These are phyloP conservation scores for Erysimum pusillum DNA, from an alignment of 441 rosid species.

Conservation along the genomic window DNA sequence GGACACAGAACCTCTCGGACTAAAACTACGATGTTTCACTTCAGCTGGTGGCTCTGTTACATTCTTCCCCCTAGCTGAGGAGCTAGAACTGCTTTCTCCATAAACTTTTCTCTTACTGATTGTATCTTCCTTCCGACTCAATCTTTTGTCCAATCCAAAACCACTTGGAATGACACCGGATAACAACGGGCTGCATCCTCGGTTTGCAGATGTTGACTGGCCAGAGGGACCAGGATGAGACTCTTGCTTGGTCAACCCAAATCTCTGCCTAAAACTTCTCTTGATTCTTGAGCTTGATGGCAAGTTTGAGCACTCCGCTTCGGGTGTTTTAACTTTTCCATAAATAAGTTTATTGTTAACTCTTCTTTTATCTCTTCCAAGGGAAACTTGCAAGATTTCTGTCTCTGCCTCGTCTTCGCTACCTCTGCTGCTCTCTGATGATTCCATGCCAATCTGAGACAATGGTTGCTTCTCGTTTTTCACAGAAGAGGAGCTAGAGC, in stretches of 20 bases:
- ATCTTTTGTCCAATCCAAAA: constrained; percentile 59
- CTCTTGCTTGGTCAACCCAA: constrained; percentile 59
- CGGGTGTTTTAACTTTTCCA: constrained; percentile 43
- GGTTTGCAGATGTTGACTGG: constrained; percentile 51
- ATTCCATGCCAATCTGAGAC: constrained; percentile 61
- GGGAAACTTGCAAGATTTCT: constrained; percentile 46
- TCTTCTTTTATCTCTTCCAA: constrained; percentile 59
- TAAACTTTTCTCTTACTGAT: constrained; percentile 59
- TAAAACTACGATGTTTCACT: constrained; percentile 52
- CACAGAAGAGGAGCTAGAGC: constrained; percentile 47
- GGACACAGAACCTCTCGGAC: constrained; percentile 60
- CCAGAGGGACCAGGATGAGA: constrained; percentile 53
- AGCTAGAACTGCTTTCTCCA: constrained; percentile 81
- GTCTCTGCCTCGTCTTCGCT: constrained; percentile 63
- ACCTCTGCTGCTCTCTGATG: constrained; percentile 69
- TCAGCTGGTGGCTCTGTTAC: constrained; percentile 54
- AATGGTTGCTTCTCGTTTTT: constrained; percentile 56
- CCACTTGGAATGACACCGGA: constrained; percentile 62
- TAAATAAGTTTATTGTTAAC: constrained; percentile 48
- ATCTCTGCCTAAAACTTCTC: constrained; percentile 56
- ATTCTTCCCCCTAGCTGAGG: constrained; percentile 68
- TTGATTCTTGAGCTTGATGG: constrained; percentile 58
- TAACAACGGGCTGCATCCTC: constrained; percentile 58
- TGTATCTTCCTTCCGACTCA: constrained; percentile 52
- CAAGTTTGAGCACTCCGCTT: constrained; percentile 62